phyloP scores from a whole-genome alignment of 202 grass and related monocot genomes.

The Carex arenaria region DNA sequence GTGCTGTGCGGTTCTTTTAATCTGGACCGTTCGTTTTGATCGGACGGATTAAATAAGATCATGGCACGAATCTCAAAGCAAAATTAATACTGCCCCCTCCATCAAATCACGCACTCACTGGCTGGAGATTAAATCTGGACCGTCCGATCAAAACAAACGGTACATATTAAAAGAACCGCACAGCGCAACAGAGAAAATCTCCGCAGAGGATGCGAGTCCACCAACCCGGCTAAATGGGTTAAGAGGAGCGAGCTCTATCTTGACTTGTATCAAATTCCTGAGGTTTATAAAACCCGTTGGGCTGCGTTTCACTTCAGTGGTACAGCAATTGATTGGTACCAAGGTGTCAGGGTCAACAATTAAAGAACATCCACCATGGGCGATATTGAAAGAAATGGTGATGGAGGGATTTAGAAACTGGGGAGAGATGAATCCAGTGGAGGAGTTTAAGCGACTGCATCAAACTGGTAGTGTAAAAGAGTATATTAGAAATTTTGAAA shows the following conservation, averaged over 20 bases:
- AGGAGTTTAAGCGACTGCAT: not conserved
- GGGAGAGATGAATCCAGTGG: not conserved
- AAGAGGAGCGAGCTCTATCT: not conserved
- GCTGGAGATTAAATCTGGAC: too few species aligned
- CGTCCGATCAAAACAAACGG: too few species aligned
- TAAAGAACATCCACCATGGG: not conserved
- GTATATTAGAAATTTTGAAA: not conserved
- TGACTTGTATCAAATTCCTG: conserved; percentile 1
- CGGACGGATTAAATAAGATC: too few species aligned
- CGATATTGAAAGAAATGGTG: not conserved
- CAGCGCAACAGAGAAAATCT: too few species aligned
- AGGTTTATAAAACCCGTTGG: not conserved
- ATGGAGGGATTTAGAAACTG: not conserved
- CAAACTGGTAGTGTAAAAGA: not conserved
- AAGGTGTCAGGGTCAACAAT: not conserved
- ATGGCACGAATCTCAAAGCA: too few species aligned
- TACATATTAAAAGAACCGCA: too few species aligned
- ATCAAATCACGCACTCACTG: too few species aligned
- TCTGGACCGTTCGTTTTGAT: too few species aligned
- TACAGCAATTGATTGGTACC: not conserved
- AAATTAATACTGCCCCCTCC: too few species aligned
- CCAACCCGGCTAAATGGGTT: not conserved
- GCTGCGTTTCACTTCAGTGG: not conserved
- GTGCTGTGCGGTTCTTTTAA: too few species aligned
- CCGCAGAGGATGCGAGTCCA: too few species aligned